Evolutionary conservation across 768 basidiomycete genomes (phyloP), one percentile per base, ranked within the genome.

Genomic region (Leccinum sublutescens): DNA sequence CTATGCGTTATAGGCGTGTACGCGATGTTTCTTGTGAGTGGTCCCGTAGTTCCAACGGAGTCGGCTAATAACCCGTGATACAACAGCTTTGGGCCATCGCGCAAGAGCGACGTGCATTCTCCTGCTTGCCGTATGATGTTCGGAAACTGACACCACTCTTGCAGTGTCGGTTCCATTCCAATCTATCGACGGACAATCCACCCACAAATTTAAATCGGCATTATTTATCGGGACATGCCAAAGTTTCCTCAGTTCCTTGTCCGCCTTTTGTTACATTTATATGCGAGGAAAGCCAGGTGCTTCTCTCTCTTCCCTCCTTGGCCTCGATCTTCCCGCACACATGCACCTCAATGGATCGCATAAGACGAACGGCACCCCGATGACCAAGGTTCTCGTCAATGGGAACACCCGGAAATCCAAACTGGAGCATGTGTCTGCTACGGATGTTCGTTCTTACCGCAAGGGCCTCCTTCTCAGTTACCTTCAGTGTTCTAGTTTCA

Each of bases 1-100:
- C 64, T 89, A 62, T 98, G 95, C 72, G 82, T 93, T 12, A 75
- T 81, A 9, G 95, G 95, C 55, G 95, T 98, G 49, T 98, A 98
- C 70, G 84, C 89, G 23, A 94, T 94, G 82, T 98, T 97, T 72
- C 78, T 98, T 64, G 90, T 90, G 66, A 74, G 87, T 71, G 56
- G 54, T 25, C 59, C 1, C n/a, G 43, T 34, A 50, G 17, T 49
- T 34, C 47, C 21, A 5, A n/a, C 15, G n/a, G 8, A 27, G 36
- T 48, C 55, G 25, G 29, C n/a, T 66, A 38, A 62, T 66, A 38
- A 62, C 54, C 36, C 51, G 43, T 47, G 23, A 19, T 59, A 25
- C 56, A 45, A 8, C 63, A 93, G 92, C 73, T 93, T 52, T 93
- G 93, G 93, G 94, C 91, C 11, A 84, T 95, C 48, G 91, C 93